Evolutionary conservation across 768 basidiomycete genomes (phyloP).

Genomic region (Russula griseocarnosa): DNA sequence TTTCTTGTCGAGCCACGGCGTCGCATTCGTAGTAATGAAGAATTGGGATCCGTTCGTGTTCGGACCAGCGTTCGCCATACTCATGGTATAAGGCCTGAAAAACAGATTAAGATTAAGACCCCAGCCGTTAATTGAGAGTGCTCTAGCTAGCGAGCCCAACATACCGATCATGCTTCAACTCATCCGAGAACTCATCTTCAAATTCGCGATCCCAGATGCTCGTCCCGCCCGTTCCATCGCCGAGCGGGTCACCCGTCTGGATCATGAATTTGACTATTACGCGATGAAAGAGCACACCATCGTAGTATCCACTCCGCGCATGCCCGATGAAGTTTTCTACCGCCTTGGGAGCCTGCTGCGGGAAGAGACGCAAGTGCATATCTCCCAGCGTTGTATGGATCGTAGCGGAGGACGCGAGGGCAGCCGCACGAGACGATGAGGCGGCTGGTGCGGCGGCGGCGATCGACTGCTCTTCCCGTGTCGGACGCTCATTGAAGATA

Average conservation of each 20-base stretch:
- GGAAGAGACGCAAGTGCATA: conserved; percentile 85
- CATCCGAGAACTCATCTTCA: conserved; percentile 90
- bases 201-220: conserved; percentile 90
- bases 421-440: conserved; percentile 55
- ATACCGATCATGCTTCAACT: conserved; percentile 88
- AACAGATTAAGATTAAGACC: neutral
- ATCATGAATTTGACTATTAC: conserved; percentile 99
- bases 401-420: conserved; percentile 72
- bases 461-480: conserved; percentile 89
- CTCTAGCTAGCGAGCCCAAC: neutral
- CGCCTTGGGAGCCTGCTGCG: conserved; percentile 86
- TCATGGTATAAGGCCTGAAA: conserved; percentile 84
- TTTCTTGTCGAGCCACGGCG: conserved; percentile 89
- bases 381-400: conserved; percentile 97
- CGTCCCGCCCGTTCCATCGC: conserved; percentile 87
- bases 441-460: conserved; percentile 56
- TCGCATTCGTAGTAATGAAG: conserved; percentile 94
- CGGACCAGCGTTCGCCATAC: conserved; percentile 92
- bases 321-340: conserved; percentile 98
- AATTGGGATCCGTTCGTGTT: conserved; percentile 94
- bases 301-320: conserved; percentile 83
- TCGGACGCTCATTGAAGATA: conserved; percentile 97
- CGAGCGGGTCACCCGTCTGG: conserved; percentile 93
- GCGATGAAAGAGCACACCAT: conserved; percentile 92
- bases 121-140: neutral